phyloP scores from a whole-genome alignment of 2,329 filamentous ascomycete genomes.

The Ascomycota sp. region DNA sequence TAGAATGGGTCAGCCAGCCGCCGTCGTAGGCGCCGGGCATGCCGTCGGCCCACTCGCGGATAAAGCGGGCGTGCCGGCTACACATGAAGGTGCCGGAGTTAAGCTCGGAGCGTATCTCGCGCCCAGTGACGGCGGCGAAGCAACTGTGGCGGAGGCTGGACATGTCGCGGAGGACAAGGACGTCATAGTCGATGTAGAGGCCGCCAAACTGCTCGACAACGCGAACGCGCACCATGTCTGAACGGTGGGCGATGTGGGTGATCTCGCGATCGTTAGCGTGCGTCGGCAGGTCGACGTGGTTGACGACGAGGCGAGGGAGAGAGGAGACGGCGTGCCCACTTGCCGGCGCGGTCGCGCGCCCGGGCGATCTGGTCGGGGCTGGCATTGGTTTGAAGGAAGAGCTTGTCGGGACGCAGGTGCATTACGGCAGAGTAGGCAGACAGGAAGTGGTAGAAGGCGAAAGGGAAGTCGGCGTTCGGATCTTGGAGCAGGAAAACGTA shows the following conservation, averaged over 20 bases:
- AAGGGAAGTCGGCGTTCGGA: constrained; percentile 3
- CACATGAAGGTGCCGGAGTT: neutral
- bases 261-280: constrained; percentile 4
- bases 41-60: neutral
- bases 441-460: constrained; percentile 8
- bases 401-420: constrained; percentile 5
- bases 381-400: constrained; percentile 10
- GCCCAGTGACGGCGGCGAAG: neutral
- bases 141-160: constrained; percentile 2
- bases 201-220: constrained; percentile 6
- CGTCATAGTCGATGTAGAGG: constrained; percentile 7
- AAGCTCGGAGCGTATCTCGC: neutral
- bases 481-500: constrained; percentile 7
- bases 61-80: neutral
- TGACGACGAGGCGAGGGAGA: constrained; percentile 5
- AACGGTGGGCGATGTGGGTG: constrained; percentile 4
- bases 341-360: constrained; percentile 1
- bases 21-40: constrained; percentile 10
- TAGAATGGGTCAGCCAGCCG: constrained; percentile 10
- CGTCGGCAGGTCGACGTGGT: constrained; percentile 12
- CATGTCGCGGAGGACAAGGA: constrained; percentile 4
- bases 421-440: constrained; percentile 6
- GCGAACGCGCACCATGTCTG: constrained; percentile 6
- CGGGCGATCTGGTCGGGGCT: constrained; percentile 1
- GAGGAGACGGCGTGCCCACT: constrained; percentile 8